Percentiles rank a stretch among this genome's conserved stretches.
These are phyloP conservation scores for Exophiala xenobiotica DNA, from an alignment of 2,329 filamentous ascomycete species.

Conservation along the genomic window DNA sequence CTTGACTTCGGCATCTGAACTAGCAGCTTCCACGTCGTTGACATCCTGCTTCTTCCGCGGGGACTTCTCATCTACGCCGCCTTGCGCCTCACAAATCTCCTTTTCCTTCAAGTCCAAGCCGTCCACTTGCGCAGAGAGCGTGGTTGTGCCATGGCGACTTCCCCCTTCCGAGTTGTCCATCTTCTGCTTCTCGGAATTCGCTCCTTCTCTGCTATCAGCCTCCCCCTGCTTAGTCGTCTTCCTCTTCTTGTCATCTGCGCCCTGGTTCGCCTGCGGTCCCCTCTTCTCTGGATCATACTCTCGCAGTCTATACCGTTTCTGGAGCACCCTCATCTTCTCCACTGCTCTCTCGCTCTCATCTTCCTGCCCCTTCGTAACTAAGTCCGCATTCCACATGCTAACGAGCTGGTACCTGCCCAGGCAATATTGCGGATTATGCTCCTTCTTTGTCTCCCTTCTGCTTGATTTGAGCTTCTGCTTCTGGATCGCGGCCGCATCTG, in stretches of 20 bases:
- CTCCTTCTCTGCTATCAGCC: no score
- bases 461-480: neutral
- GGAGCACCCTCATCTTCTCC: neutral
- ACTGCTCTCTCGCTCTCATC: neutral
- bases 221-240: neutral
- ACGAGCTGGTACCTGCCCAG: neutral
- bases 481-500: neutral
- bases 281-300: neutral
- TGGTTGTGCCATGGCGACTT: no score
- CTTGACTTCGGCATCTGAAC: no score
- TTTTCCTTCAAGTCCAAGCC: no score
- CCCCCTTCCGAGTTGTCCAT: no score
- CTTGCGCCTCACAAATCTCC: no score
- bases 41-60: no score
- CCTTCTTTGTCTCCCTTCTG: neutral
- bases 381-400: conserved; percentile 4
- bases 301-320: neutral
- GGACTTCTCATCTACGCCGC: no score
- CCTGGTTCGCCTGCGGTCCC: neutral
- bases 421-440: neutral
- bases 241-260: no score
- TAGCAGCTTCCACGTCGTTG: no score
- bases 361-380: neutral
- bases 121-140: no score
- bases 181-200: no score